A percentile compares a stretch with the other conserved stretches of the same genome.
Evolutionary conservation across 257 asterid genomes (phyloP).

Genomic region (Phtheirospermum japonicum): DNA sequence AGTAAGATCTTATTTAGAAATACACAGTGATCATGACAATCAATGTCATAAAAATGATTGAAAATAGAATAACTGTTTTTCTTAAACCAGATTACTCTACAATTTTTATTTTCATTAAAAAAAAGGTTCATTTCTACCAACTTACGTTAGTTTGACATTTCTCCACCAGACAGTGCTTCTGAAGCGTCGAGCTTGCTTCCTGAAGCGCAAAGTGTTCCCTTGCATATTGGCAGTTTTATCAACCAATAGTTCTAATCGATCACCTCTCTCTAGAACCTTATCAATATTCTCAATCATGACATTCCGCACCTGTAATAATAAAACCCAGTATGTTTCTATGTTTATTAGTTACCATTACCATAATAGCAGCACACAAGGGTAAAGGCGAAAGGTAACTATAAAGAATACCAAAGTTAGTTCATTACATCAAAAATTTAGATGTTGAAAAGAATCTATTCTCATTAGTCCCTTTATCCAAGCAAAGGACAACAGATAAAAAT

Average conservation of each 20-base stretch:
- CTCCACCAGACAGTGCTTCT: conserved; percentile 97
- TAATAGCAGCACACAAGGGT: conserved; percentile 24
- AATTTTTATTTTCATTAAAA: neutral
- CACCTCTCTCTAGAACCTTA: conserved; percentile 96
- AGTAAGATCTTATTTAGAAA: neutral
- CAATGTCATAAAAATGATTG: neutral
- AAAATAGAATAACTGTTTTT: neutral
- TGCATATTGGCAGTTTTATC: conserved; percentile 93
- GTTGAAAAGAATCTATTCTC: conserved; percentile 8
- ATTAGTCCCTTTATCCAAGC: conserved; percentile 20
- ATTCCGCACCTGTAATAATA: conserved; percentile 63
- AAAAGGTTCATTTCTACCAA: conserved; percentile 25
- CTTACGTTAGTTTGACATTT: conserved; percentile 94
- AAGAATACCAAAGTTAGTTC: neutral
- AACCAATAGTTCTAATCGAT: conserved; percentile 91
- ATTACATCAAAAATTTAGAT: neutral
- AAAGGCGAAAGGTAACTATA: neutral
- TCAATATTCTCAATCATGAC: conserved; percentile 98
- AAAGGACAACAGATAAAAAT: conserved; percentile 8
- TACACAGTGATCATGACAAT: conserved; percentile 6
- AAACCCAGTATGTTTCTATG: conserved; percentile 12
- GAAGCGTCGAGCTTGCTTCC: conserved; percentile 95
- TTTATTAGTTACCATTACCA: conserved; percentile 14
- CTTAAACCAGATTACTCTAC: conserved; percentile 10
- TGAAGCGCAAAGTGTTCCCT: conserved; percentile 93